Base-by-base conservation (phyloP, 2,329 filamentous ascomycete species). In the Aspergillus aculeatus region DNA sequence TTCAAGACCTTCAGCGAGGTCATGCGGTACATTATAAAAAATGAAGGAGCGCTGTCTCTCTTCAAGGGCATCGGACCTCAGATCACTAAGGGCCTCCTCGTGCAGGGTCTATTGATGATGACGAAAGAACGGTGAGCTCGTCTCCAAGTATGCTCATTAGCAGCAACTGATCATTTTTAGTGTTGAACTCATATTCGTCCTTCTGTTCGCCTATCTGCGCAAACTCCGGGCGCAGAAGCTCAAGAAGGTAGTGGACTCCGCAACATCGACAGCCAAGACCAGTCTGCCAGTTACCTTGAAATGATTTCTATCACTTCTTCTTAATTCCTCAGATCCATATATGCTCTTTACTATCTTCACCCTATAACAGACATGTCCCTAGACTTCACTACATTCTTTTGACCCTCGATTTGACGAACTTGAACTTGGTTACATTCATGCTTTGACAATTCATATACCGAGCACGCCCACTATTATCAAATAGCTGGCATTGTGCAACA, bases 81-180 rank as follows among this genome's bases (percentile, higher is more conserved):
- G 76, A 90, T 99, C 54, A 77, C 92, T 60, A 99, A 99, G 78
- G 95, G 95, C 1, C 79, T 99, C 55, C 75, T 99, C 52, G 95
- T 99, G 2, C 95, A 99, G 73, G 95, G 95, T 53, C 86, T 99
- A 58, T 82, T 99, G 44, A 99, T 99, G 95, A 99, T 97, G 92
- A 95, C 92, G 51, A 99, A 99, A 80, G 95, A 99, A 79, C 86
- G 92, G 90, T 92, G 82, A 55, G 62, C 58, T 49, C 44, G 49
- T 19, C 48, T 55, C 19, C 38, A 11, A 23, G 12, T 24, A 16
- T 4, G 5, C 12, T 21, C 7, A 24, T 35, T 38, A 29, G 23
- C n/a, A 24, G 6, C 35, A 47, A 35, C 60, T 66, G 61, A 66
- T 60, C 54, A 16, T 55, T 14, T 26, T 10, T 56, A 92, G 91